Conservation (phyloP, 345 rosid species). For the Ceriops zippeliana region DNA sequence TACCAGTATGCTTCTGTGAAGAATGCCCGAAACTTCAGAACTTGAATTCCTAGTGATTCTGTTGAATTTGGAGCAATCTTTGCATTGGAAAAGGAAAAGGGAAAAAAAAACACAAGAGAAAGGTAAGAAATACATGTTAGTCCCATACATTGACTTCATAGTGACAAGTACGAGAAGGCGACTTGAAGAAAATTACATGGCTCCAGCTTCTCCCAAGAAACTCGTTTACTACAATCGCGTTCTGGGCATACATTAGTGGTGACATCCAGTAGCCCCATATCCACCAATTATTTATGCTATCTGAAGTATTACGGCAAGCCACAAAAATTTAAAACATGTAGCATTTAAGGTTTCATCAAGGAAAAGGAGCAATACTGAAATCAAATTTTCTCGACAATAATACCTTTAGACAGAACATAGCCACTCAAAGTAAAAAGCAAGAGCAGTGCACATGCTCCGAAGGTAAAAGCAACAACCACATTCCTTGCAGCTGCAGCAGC, state of each 20-base stretch:
- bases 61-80: constrained; percentile 19
- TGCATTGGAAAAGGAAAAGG: not conserved
- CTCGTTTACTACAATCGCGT: constrained; percentile 53
- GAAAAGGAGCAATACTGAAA: not conserved
- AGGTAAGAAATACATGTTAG: not conserved
- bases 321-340: not conserved
- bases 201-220: constrained; percentile 60
- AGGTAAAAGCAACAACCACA: constrained; percentile 48
- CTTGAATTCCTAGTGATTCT: constrained; percentile 37
- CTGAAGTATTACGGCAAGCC: constrained; percentile 16
- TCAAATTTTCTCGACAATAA: constrained; percentile 17
- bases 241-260: constrained; percentile 70
- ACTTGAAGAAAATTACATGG: constrained; percentile 20
- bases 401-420: constrained; percentile 50
- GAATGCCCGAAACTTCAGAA: constrained; percentile 42
- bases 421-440: constrained; percentile 53
- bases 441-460: constrained; percentile 53
- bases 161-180: not conserved
- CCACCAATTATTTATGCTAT: constrained; percentile 71
- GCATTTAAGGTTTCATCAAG: not conserved
- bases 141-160: not conserved
- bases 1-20: constrained; percentile 50
- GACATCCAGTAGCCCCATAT: constrained; percentile 78
- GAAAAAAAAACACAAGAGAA: not conserved
- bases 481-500: constrained; percentile 50